phyloP scores from a whole-genome alignment of 768 basidiomycete genomes.

The Boletus subparvulus region DNA sequence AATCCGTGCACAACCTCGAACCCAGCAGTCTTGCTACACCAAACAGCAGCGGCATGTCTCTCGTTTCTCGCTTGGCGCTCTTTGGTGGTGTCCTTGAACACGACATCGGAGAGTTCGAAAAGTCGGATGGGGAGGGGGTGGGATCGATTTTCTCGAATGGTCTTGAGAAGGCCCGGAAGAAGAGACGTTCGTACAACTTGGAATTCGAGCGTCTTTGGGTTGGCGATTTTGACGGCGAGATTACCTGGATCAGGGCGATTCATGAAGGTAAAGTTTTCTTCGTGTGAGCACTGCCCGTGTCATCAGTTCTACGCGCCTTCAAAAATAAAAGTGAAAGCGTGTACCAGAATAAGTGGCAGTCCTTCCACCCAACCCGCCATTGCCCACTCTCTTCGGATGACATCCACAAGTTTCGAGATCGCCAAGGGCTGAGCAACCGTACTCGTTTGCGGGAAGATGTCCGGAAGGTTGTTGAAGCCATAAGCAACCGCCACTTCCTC shows the following conservation, averaged over 20 bases:
- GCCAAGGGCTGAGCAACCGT: slow-evolving; percentile 92
- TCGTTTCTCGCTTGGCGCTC: slow-evolving; percentile 89
- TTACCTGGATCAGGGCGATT: slow-evolving; percentile 82
- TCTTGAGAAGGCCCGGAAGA: slow-evolving; percentile 94
- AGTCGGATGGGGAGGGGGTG: slow-evolving; percentile 89
- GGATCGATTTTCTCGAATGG: slow-evolving; percentile 92
- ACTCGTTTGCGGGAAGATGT: slow-evolving; percentile 88
- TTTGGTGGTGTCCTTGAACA: slow-evolving; percentile 74
- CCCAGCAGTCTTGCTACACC: slow-evolving; percentile 95
- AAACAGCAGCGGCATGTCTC: slow-evolving; percentile 84
- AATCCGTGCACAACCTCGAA: slow-evolving; percentile 97
- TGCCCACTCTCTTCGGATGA: slow-evolving; percentile 88
- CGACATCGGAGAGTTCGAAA: slow-evolving; percentile 93
- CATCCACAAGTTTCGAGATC: slow-evolving; percentile 86
- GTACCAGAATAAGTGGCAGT: slow-evolving; percentile 87
- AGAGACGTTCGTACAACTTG: slow-evolving; percentile 97
- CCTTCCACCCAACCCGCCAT: slow-evolving; percentile 96
- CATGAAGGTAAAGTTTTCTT: slow-evolving; percentile 95
- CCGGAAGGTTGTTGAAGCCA: slow-evolving; percentile 94
- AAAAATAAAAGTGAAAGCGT: slow-evolving; percentile 3
- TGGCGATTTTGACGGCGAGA: slow-evolving; percentile 86
- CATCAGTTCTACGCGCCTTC: background rate
- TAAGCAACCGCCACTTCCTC: slow-evolving; percentile 98
- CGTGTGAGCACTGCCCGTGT: slow-evolving; percentile 82
- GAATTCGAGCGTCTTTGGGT: slow-evolving; percentile 97